Evolutionary conservation across 495 filamentous ascomycete genomes (phyloP).

Genomic region (Chaetomidium leptoderma): DNA sequence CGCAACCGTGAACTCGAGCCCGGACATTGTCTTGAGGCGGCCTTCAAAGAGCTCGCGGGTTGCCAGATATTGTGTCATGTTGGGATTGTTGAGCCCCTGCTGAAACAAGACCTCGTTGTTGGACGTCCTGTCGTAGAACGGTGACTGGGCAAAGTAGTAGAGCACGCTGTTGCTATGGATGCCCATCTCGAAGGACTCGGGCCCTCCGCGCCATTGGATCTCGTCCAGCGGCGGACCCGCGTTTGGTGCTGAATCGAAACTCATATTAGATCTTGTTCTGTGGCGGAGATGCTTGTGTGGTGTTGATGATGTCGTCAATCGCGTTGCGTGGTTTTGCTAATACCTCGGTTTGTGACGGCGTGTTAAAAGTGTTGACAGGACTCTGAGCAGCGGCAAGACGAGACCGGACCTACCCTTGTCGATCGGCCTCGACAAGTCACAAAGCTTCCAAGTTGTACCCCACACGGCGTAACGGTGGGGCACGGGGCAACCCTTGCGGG

Average conservation of each 20-base stretch:
- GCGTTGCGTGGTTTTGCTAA: not conserved
- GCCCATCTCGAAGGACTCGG: slow-evolving; percentile 52
- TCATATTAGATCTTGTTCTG: not conserved
- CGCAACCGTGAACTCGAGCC: slow-evolving; percentile 76
- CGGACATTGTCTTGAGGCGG: slow-evolving; percentile 70
- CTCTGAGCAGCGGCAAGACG: no score
- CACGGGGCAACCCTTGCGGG: no score
- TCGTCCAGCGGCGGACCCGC: slow-evolving; percentile 67
- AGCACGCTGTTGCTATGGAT: slow-evolving; percentile 66
- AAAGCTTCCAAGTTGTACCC: no score
- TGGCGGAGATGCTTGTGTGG: not conserved
- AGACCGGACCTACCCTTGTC: no score
- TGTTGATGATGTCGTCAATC: not conserved
- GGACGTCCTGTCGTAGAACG: slow-evolving; percentile 84
- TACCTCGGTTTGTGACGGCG: no score
- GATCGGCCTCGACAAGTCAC: no score
- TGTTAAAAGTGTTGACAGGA: no score
- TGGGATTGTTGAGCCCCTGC: slow-evolving; percentile 68
- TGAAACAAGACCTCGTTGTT: slow-evolving; percentile 77
- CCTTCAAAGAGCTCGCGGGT: slow-evolving; percentile 78
- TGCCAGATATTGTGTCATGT: slow-evolving; percentile 52
- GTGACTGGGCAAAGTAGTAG: slow-evolving; percentile 84
- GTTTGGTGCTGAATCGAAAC: slow-evolving; percentile 7
- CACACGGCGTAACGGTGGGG: not conserved
- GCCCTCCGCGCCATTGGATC: slow-evolving; percentile 67